These are phyloP conservation scores for Solanum hybrid DNA, from an alignment of 305 asterid genomes.

Conservation along the genomic window DNA sequence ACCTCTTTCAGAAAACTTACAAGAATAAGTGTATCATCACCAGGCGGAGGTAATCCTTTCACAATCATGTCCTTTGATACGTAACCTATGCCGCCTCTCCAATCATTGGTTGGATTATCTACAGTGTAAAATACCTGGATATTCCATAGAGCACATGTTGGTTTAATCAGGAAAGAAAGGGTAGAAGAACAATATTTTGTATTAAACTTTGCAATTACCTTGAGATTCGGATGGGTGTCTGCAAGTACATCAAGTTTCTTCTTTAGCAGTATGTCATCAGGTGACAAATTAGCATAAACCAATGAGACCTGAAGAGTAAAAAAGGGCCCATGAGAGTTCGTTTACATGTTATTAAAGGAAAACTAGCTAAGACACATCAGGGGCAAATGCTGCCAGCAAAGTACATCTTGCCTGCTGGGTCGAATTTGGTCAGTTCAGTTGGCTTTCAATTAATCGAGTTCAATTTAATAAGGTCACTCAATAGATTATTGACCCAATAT, in stretches of 20 bases:
- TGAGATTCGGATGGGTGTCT: constrained; percentile 75
- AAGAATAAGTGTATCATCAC: constrained; percentile 69
- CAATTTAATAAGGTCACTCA: not conserved
- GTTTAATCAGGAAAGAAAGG: not conserved
- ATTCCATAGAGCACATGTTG: not conserved
- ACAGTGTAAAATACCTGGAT: constrained; percentile 80
- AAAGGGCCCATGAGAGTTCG: not conserved
- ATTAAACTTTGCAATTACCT: constrained; percentile 33
- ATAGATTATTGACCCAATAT: not conserved
- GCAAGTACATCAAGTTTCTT: constrained; percentile 83
- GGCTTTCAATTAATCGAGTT: not conserved
- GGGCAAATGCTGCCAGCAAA: not conserved
- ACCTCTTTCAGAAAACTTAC: constrained; percentile 41
- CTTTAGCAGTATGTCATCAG: constrained; percentile 93
- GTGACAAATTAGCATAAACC: constrained; percentile 85
- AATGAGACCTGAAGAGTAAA: constrained; percentile 54
- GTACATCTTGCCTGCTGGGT: not conserved
- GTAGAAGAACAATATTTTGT: not conserved
- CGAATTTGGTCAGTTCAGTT: not conserved
- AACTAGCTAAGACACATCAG: not conserved
- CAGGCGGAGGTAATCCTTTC: constrained; percentile 84
- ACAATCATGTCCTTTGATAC: constrained; percentile 71
- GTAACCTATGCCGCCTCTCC: constrained; percentile 82
- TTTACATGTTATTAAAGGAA: not conserved
- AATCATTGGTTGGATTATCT: constrained; percentile 71